Evolutionary conservation across 306 rosid species (phyloP), one percentile per base, ranked within the genome.

Genomic region (Cucumis hystrix): DNA sequence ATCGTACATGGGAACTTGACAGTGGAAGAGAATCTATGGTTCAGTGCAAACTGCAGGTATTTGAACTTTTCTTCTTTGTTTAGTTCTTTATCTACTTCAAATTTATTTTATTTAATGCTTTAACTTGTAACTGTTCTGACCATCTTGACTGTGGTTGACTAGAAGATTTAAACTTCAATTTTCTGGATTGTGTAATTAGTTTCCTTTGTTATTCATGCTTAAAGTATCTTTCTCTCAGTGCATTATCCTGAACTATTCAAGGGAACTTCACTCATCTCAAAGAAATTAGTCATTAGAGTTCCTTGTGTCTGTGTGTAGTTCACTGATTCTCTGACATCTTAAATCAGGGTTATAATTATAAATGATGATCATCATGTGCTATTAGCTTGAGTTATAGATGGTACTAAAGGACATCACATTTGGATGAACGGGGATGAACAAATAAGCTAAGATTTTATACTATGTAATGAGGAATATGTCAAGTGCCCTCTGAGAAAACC

Each of bases 11-110:
- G 97, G 83, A 95, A 92, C 85, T 82, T 95, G 79, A 95, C 99
- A 6, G 98, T 95, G 83, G 99, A 91, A 89, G 99, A 95, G 87
- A 91, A 92, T 87, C 92, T 95, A 57, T 95, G 99, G 99, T 95
- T 91, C 86, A 95, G 98, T 84, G 98, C 99, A 63, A 88, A 85
- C 64, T 92, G 99, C 91, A 89, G 99, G 99, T 95, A 85, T 61
- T 54, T 37, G 68, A 82, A 57, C 37, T 79, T 81, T 62, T 74
- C 49, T 75, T 33, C 68, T 60, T 79, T 79, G 28, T 65, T 47
- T n/a, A 84, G 60, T 85, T 77, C 79, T 55, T 52, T 23, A 83
- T 77, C 81, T 64, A 62, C 43, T 70, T 78, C 10, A 11, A 47
- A 11, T 12, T 47, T 47, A 51, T 15, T 69, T 41, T 77, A 64